These are phyloP conservation scores for Penicillium sp. DNA, from an alignment of 2,329 filamentous ascomycete species.

Conservation along the genomic window DNA sequence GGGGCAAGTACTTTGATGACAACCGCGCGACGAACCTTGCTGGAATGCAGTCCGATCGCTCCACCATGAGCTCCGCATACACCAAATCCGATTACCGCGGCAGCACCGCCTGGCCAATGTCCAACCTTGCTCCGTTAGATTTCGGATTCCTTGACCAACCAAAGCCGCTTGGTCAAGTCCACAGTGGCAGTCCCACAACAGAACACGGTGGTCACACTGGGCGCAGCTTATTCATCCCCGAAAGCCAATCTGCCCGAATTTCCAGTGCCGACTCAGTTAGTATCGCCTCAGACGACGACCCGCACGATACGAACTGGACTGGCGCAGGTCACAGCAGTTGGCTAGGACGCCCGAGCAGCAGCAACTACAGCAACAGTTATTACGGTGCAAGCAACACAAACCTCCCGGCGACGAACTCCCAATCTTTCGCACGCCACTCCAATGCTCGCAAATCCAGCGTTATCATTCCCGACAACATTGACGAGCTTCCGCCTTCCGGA, in stretches of 20 bases:
- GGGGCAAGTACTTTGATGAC: slow-evolving; percentile 51
- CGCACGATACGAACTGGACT: slow-evolving; percentile 29
- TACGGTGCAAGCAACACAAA: slow-evolving; percentile 33
- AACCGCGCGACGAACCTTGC: slow-evolving; percentile 30
- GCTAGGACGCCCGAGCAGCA: slow-evolving; percentile 41
- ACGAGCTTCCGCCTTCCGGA: slow-evolving; percentile 22
- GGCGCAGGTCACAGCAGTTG: slow-evolving; percentile 28
- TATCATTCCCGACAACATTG: slow-evolving; percentile 32
- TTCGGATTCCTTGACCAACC: slow-evolving; percentile 40
- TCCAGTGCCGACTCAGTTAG: slow-evolving; percentile 46
- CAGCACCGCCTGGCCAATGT: slow-evolving; percentile 45
- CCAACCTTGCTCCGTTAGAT: slow-evolving; percentile 35
- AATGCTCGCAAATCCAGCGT: slow-evolving; percentile 34
- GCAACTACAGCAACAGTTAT: slow-evolving; percentile 42
- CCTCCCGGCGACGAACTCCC: slow-evolving; percentile 19
- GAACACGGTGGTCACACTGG: slow-evolving; percentile 27
- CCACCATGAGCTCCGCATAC: slow-evolving; percentile 26
- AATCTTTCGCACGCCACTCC: slow-evolving; percentile 14
- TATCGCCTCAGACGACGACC: slow-evolving; percentile 37
- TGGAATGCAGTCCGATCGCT: slow-evolving; percentile 26
- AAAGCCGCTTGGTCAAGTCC: slow-evolving; percentile 41
- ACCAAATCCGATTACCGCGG: slow-evolving; percentile 39
- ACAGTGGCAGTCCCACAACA: slow-evolving; percentile 46
- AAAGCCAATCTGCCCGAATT: slow-evolving; percentile 45
- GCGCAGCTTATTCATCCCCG: slow-evolving; percentile 36